Percentiles rank a stretch among this genome's conserved stretches.
Conservation (phyloP, 495 filamentous ascomycete species). For the Lineolata rhizophorae region DNA sequence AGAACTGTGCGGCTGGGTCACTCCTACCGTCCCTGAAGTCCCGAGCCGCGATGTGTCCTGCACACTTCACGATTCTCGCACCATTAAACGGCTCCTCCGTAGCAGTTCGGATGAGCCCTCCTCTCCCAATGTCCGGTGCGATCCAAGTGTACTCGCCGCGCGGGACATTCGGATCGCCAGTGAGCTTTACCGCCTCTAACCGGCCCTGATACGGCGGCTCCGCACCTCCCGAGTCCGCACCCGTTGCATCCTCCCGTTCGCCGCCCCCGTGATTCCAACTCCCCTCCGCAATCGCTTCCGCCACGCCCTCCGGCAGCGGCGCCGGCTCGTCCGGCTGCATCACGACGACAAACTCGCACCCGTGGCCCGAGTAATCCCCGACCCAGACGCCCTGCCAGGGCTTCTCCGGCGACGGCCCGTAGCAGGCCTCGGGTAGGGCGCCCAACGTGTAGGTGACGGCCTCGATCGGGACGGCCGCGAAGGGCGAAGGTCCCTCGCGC, state of each 20-base stretch:
- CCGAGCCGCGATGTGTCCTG: conserved; percentile 51
- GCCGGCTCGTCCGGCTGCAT: conserved; percentile 35
- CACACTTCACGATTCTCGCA: conserved; percentile 49
- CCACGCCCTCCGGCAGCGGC: not conserved
- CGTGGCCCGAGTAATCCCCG: conserved; percentile 71
- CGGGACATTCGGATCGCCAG: conserved; percentile 74
- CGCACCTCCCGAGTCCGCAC: conserved; percentile 14
- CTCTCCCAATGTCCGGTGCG: conserved; percentile 47
- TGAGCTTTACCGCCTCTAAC: conserved; percentile 69
- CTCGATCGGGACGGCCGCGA: conserved; percentile 18
- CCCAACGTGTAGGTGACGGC: conserved; percentile 44
- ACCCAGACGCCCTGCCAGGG: conserved; percentile 82
- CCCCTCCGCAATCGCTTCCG: conserved; percentile 4
- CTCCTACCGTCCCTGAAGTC: conserved; percentile 48
- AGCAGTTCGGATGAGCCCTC: conserved; percentile 36
- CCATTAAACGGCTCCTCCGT: conserved; percentile 48
- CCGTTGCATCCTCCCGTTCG: not conserved
- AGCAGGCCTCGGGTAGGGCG: conserved; percentile 46
- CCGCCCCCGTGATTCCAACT: conserved; percentile 3
- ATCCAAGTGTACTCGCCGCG: conserved; percentile 65
- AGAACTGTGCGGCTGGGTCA: not conserved
- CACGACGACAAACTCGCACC: conserved; percentile 71
- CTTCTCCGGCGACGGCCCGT: conserved; percentile 56
- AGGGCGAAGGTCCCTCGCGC: too few relatives aligned
- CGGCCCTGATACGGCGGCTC: conserved; percentile 26